These are phyloP conservation scores for Aspergillus latus DNA, from an alignment of 2,329 filamentous ascomycete genomes.

Conservation along the genomic window DNA sequence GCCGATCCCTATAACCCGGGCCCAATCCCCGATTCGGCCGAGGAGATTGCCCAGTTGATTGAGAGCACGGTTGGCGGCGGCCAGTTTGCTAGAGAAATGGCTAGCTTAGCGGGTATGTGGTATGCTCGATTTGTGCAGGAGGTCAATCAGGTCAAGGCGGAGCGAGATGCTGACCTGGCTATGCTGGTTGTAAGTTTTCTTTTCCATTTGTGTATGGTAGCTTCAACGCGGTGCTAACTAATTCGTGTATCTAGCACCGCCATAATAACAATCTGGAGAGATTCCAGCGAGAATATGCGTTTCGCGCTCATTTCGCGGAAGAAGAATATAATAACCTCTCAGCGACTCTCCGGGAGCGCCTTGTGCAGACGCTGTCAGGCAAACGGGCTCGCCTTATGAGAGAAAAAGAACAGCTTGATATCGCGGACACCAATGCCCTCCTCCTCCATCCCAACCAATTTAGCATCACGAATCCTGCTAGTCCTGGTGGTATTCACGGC, in stretches of 20 bases:
- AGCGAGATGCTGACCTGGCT: slow-evolving; percentile 78
- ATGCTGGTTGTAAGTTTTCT: slow-evolving; percentile 68
- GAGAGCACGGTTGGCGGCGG: slow-evolving; percentile 55
- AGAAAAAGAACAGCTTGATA: slow-evolving; percentile 67
- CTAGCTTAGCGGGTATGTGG: slow-evolving; percentile 68
- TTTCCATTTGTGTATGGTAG: background rate
- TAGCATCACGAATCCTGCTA: slow-evolving; percentile 63
- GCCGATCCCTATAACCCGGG: slow-evolving; percentile 76
- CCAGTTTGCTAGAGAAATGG: slow-evolving; percentile 68
- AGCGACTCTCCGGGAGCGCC: slow-evolving; percentile 60
- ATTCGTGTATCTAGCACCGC: slow-evolving; percentile 48
- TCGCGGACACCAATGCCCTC: slow-evolving; percentile 65
- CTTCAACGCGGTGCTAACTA: background rate
- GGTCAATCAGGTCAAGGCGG: slow-evolving; percentile 83
- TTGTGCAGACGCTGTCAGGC: slow-evolving; percentile 58
- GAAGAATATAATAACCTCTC: slow-evolving; percentile 62
- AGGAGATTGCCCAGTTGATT: slow-evolving; percentile 66
- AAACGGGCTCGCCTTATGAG: slow-evolving; percentile 59
- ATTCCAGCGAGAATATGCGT: slow-evolving; percentile 57
- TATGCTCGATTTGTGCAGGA: slow-evolving; percentile 84
- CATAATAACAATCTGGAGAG: slow-evolving; percentile 57
- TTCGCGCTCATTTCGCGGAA: slow-evolving; percentile 61
- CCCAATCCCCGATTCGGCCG: slow-evolving; percentile 64
- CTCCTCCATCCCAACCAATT: slow-evolving; percentile 66
- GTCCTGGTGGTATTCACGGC: slow-evolving; percentile 59